phyloP scores from a whole-genome alignment of 1,284 basidiomycete species.

The Tremellales sp. region DNA sequence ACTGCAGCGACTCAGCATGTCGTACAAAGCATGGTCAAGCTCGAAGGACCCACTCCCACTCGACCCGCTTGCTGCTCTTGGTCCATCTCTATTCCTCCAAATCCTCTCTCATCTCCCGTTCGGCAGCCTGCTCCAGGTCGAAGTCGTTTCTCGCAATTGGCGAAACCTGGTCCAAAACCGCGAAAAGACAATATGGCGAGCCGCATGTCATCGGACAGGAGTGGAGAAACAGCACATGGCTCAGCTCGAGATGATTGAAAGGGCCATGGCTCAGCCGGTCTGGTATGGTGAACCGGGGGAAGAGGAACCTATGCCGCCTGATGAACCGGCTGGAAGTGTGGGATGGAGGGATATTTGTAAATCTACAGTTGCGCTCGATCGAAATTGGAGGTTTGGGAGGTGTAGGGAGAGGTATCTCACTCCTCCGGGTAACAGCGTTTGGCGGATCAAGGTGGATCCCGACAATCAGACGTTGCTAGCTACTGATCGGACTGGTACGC shows the following conservation, averaged over 20 bases:
- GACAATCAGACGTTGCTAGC: conserved; percentile 28
- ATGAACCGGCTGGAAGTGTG: conserved; percentile 3
- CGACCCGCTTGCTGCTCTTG: conserved; percentile 34
- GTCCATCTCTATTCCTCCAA: conserved; percentile 33
- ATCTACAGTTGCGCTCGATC: conserved; percentile 12
- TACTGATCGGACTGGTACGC: conserved; percentile 25
- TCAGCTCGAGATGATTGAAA: conserved; percentile 8
- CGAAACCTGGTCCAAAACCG: conserved; percentile 11
- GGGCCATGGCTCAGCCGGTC: conserved; percentile 1
- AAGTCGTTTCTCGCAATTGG: conserved; percentile 26
- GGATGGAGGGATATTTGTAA: conserved; percentile 22
- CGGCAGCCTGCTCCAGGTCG: conserved; percentile 15
- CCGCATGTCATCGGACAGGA: conserved; percentile 11
- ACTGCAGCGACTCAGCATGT: no score
- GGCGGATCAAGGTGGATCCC: conserved; percentile 39
- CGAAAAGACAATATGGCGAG: conserved; percentile 22
- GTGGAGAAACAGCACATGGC: conserved; percentile 16
- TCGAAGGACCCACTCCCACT: neutral
- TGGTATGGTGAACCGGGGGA: conserved; percentile 8
- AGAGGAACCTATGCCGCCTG: neutral
- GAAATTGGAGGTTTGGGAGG: conserved; percentile 28
- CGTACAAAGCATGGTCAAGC: neutral
- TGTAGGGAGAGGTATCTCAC: conserved; percentile 28
- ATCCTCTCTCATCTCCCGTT: conserved; percentile 29
- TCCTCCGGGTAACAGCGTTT: conserved; percentile 21